Base-by-base conservation (phyloP, 768 basidiomycete genomes). In the Leccinum variicolor region DNA sequence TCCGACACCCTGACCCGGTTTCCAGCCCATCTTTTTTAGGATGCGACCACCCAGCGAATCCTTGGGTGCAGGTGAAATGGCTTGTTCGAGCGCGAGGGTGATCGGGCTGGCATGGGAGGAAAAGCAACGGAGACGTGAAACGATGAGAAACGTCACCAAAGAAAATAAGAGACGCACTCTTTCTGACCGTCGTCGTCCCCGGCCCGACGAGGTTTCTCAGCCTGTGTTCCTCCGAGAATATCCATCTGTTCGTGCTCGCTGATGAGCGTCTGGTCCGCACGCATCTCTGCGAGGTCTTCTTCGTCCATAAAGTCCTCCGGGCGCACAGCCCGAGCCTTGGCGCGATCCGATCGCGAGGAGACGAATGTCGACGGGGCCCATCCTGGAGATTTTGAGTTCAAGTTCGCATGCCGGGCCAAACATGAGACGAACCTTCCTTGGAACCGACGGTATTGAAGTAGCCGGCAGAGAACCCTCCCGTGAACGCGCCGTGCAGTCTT, bases 221-320 rank as follows among this genome's bases (percentile, higher is more conserved):
- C 74, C 62, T 81, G 77, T 2, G 83, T 83, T 0, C 80, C 81
- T n/a, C 81, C 84, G 0, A 83, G 70, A 46, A 86, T 73, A 62
- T 89, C 84, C 81, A 87, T 88, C 62, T 90, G 82, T 34, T 95
- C 90, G 13, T 87, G 86, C 36, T 87, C 89, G 66, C 91, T 88
- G 4, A 94, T 83, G 9, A 97, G 71, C 19, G 81, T 84, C 63
- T 86, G 79, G 62, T 82, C 84, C 41, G 94, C 92, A 33, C 81
- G 83, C 58, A 90, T 72, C 60, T 92, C 92, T 47, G 90, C 85
- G 15, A 98, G 76, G 70, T 98, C 97, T 74, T 99, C 97, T 45
- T 98, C 97, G 74, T 99, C 97, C 97, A 99, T 98, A 69, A 92
- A 98, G 69, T 97, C 94, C 73, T 96, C 92, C 0, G 93, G 88